These are phyloP conservation scores for Ilyonectria destructans DNA, from an alignment of 2,329 filamentous ascomycete genomes.

Conservation along the genomic window DNA sequence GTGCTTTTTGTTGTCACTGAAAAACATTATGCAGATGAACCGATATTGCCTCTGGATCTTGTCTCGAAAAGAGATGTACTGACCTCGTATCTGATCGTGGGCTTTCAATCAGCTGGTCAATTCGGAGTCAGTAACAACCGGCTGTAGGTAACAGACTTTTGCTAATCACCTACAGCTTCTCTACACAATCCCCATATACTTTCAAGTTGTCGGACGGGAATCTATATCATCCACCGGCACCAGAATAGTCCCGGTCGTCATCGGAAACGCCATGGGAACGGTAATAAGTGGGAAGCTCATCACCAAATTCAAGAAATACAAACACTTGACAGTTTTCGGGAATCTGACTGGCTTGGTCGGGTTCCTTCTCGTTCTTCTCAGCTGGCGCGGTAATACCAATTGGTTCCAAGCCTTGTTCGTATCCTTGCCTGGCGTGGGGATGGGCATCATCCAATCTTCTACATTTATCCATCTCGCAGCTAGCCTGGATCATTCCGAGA, in stretches of 20 bases:
- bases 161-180: slow-evolving; percentile 9
- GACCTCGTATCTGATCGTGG: slow-evolving; percentile 21
- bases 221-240: slow-evolving; percentile 21
- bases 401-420: slow-evolving; percentile 19
- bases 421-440: slow-evolving; percentile 20
- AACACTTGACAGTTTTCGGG: slow-evolving; percentile 10
- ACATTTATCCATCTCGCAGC: slow-evolving; percentile 29
- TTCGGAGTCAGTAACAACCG: slow-evolving; percentile 19
- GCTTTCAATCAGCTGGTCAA: slow-evolving; percentile 23
- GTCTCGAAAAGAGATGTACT: slow-evolving; percentile 16
- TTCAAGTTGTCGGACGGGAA: slow-evolving; percentile 24
- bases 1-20: neutral
- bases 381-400: slow-evolving; percentile 18
- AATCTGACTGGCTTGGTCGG: slow-evolving; percentile 13
- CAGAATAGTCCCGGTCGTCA: slow-evolving; percentile 23
- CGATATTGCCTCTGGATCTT: slow-evolving; percentile 24
- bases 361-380: slow-evolving; percentile 15
- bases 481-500: slow-evolving; percentile 15
- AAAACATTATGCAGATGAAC: slow-evolving; percentile 18
- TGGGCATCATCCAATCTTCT: slow-evolving; percentile 30
- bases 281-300: slow-evolving; percentile 21
- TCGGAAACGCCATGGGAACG: slow-evolving; percentile 28
- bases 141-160: neutral
- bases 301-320: slow-evolving; percentile 21
- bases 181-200: slow-evolving; percentile 26